Evolutionary conservation across 768 basidiomycete genomes (phyloP), one percentile per base, ranked within the genome.

Genomic region (Kwoniella dendrophila): DNA sequence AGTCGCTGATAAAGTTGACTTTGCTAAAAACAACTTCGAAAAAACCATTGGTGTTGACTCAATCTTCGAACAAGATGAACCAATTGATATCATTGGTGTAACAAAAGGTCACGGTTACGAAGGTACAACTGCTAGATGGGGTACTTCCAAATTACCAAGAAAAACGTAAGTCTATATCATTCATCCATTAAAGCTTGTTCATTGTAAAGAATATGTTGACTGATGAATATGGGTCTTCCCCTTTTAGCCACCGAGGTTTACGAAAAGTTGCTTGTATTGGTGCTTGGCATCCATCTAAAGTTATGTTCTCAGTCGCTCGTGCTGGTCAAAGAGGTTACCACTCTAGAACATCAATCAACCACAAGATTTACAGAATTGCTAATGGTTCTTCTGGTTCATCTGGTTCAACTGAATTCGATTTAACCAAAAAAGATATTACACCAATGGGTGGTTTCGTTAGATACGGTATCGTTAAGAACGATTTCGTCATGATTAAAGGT

Each of bases 281-380:
- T 64, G 79, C 78, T 69, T 79, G 77, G 78, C 78, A 80, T 60
- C 78, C 76, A 54, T 72, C 73, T 75, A 96, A 95, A 83, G 96
- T 99, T 86, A 98, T 98, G 95, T 98, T 92, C 87, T 94, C 93
- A n/a, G 96, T 99, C 74, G 96, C 94, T 64, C 94, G 96, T 85
- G 94, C 96, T 72, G 96, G 96, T 90, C 95, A 97, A 89, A 90
- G 81, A 73, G 91, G 84, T 62, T 77, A 74, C 75, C 93, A 97
- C 69, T 75, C 79, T 83, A 55, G 70, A 50, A 69, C 66, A 41
- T 62, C 59, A 57, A 64, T 67, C 50, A 69, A 71, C 72, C 58
- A 71, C 50, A 67, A 63, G 75, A 72, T 77, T 74, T 98, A 96
- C 86, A 90, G 96, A 70, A 85, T 99, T 69, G 93, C 90, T 68